These are phyloP conservation scores for Pascua sp. DNA, from an alignment of 1,284 basidiomycete species.

Conservation along the genomic window DNA sequence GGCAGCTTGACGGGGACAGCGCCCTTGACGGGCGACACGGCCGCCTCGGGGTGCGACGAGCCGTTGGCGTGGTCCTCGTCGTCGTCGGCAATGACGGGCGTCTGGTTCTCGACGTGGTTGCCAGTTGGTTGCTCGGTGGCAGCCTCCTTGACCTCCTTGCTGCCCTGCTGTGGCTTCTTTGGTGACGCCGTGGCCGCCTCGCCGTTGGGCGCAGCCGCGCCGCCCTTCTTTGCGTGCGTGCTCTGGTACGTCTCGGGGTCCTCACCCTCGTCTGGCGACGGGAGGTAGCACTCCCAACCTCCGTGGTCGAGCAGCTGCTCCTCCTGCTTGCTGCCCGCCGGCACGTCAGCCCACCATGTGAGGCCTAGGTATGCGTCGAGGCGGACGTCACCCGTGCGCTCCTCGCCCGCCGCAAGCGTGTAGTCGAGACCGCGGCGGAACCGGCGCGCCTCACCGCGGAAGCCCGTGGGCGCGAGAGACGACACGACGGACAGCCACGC, in stretches of 20 bases:
- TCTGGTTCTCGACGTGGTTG: neutral
- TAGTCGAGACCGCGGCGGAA: constrained; percentile 94
- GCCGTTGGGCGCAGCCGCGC: constrained; percentile 13
- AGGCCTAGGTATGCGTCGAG: constrained; percentile 87
- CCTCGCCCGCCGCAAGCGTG: constrained; percentile 86
- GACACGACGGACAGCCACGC: constrained; percentile 83
- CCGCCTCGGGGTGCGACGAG: neutral
- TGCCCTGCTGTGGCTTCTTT: constrained; percentile 13
- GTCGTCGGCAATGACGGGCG: constrained; percentile 32
- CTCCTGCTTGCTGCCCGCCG: constrained; percentile 49
- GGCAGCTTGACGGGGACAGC: no score
- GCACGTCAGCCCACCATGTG: constrained; percentile 64
- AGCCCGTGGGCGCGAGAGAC: constrained; percentile 68
- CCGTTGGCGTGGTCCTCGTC: constrained; percentile 20
- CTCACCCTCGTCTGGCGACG: constrained; percentile 85
- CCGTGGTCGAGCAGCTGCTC: constrained; percentile 63
- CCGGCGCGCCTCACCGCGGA: constrained; percentile 72
- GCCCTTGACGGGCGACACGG: no score
- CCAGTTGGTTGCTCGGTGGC: neutral
- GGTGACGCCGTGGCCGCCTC: constrained; percentile 31
- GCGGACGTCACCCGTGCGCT: constrained; percentile 63
- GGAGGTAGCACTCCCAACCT: constrained; percentile 98
- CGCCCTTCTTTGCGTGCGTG: constrained; percentile 47
- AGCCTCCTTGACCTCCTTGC: constrained; percentile 36
- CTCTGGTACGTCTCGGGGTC: constrained; percentile 91